These are phyloP conservation scores for Trichoderma arundinaceum DNA, from an alignment of 2,329 filamentous ascomycete species.

Conservation along the genomic window DNA sequence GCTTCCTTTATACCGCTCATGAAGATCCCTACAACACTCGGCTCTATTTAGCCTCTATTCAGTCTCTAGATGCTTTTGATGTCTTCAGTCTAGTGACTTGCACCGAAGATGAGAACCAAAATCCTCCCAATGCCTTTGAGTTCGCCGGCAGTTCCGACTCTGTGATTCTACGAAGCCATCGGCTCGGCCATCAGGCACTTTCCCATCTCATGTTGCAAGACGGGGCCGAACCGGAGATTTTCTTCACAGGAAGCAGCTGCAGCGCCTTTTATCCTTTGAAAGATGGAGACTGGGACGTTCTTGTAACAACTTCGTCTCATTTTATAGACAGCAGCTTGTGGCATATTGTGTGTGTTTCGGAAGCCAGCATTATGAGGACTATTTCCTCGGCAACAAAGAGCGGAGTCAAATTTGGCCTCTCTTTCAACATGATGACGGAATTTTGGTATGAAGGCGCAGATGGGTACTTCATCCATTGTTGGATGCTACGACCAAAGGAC, in stretches of 20 bases:
- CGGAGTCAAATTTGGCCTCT: conserved; percentile 44
- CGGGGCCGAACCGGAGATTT: conserved; percentile 37
- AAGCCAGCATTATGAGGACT: conserved; percentile 35
- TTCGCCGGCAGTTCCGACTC: conserved; percentile 44
- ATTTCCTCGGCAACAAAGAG: conserved; percentile 43
- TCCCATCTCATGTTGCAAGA: conserved; percentile 44
- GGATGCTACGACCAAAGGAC: conserved; percentile 47
- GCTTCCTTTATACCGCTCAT: conserved; percentile 42
- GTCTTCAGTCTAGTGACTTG: conserved; percentile 24
- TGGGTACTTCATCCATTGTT: conserved; percentile 47
- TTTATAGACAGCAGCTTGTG: conserved; percentile 49
- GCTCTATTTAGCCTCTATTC: conserved; percentile 42
- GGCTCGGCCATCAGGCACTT: conserved; percentile 44
- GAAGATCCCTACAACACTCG: conserved; percentile 38
- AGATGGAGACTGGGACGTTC: conserved; percentile 37
- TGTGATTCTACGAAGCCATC: conserved; percentile 44
- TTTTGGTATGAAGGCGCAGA: conserved; percentile 49
- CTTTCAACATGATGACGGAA: conserved; percentile 47
- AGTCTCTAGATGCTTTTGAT: conserved; percentile 31
- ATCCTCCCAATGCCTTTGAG: conserved; percentile 43
- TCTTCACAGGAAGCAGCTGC: conserved; percentile 41
- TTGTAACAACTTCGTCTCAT: conserved; percentile 48
- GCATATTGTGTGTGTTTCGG: conserved; percentile 43
- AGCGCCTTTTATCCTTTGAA: conserved; percentile 40
- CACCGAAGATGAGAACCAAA: conserved; percentile 22